phyloP scores from a whole-genome alignment of 345 rosid species.

The Isatis tinctoria region DNA sequence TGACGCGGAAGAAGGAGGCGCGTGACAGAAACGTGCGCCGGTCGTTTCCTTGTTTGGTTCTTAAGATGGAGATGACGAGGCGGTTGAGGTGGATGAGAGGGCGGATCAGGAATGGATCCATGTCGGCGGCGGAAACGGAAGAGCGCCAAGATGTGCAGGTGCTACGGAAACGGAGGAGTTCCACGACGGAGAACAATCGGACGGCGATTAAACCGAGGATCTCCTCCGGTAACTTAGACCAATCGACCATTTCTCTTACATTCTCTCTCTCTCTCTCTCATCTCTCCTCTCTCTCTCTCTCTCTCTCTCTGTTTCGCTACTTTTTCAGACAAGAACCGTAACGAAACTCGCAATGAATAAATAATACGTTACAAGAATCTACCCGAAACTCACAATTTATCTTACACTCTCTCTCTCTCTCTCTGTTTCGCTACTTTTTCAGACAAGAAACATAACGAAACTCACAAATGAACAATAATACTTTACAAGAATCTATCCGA shows the following conservation, averaged over 20 bases:
- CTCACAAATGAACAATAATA: no score
- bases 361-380: no score
- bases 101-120: neutral
- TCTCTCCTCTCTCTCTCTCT: no score
- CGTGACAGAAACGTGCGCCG: neutral
- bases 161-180: neutral
- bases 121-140: neutral
- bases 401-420: no score
- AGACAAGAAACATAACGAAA: no score
- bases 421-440: no score
- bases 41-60: no score
- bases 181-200: neutral
- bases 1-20: neutral
- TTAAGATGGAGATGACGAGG: neutral
- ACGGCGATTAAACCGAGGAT: neutral
- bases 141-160: slow-evolving; percentile 3
- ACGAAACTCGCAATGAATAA: no score
- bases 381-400: no score
- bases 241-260: neutral
- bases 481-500: neutral
- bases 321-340: no score
- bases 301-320: no score
- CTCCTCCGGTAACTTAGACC: neutral
- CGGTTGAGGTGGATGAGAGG: neutral
- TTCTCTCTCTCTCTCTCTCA: neutral